Base-by-base conservation (phyloP, 2,329 filamentous ascomycete genomes). In the Ophiostoma populinum region DNA sequence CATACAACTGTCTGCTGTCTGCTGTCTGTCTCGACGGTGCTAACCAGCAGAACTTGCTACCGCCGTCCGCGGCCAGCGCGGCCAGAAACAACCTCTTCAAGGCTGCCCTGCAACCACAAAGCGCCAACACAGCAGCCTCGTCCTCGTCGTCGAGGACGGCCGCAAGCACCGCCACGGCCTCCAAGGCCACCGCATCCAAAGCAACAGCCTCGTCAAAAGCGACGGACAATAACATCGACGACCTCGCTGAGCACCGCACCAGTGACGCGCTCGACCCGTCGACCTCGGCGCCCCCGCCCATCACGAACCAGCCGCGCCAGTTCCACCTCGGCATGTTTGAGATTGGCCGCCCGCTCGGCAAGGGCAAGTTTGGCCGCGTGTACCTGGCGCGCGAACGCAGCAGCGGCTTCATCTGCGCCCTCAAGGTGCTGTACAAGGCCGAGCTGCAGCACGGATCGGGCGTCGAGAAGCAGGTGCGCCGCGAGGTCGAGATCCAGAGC, bases 271-370 rank as follows among this genome's bases (percentile, higher is more conserved):
- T 29, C 19, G 31, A 28, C 13, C 20, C 34, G 8, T 29, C 26
- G 7, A 24, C 26, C 3, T 24, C 21, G 8, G 13, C 32, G 21
- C 22, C 35, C 17, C 19, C 37, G 4, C 29, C 36, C 7, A 29
- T 38, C 7, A 34, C 34, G 36, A 31, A 38, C 21, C 38, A 59
- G 15, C 67, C 66, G 28, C 75, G 71, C 46, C 56, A 83, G 46
- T 86, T 86, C 57, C 82, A 92, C 51, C 70, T 93, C 4, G 80
- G 82, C 56, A 92, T 92, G 81, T 92, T 92, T 53, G 85, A 93
- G 55, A 92, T 92, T 44, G 81, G 81, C 25, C 79, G 82, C 46
- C 80, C 81, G 1, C 62, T 92, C 4, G 81, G 81, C 35, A 90
- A 90, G 58, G 81, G 81, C 43, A 92, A 90, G 52, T 92, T 90